phyloP scores from a whole-genome alignment of 177 flowering plant genomes.

The Telopea speciosissima region DNA sequence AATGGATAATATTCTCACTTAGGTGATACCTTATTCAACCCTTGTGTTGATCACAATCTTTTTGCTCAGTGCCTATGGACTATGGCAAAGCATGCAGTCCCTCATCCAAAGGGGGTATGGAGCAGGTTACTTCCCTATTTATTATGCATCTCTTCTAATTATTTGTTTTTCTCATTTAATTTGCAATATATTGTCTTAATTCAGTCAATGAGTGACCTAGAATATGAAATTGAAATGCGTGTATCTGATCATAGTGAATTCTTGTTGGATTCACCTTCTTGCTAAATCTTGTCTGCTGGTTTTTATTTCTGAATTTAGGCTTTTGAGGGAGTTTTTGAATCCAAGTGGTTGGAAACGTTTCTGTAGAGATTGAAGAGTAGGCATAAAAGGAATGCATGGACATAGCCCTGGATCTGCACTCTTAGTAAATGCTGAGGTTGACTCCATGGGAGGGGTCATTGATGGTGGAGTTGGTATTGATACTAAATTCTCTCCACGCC shows the following conservation, averaged over 20 bases:
- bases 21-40: neutral
- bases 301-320: conserved; percentile 11
- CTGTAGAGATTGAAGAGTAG: conserved; percentile 16
- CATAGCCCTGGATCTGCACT: conserved; percentile 51
- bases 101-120: neutral
- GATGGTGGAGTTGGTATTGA: conserved; percentile 72
- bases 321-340: conserved; percentile 19
- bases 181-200: neutral
- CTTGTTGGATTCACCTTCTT: neutral
- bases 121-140: neutral
- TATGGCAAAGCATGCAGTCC: neutral
- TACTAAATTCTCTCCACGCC: conserved; percentile 70
- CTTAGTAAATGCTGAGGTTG: conserved; percentile 86
- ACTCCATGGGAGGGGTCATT: conserved; percentile 97
- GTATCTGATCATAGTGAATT: neutral
- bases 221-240: too few relatives aligned
- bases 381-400: conserved; percentile 68
- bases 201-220: neutral
- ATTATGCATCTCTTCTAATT: neutral
- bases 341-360: conserved; percentile 31
- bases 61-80: neutral
- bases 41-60: neutral
- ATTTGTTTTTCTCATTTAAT: neutral
- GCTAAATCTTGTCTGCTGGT: neutral
- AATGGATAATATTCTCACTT: neutral